Evolutionary conservation across 1,139 yeast genomes (phyloP), one percentile per base, ranked within the genome.

Genomic region (Fermentozyma sake): DNA sequence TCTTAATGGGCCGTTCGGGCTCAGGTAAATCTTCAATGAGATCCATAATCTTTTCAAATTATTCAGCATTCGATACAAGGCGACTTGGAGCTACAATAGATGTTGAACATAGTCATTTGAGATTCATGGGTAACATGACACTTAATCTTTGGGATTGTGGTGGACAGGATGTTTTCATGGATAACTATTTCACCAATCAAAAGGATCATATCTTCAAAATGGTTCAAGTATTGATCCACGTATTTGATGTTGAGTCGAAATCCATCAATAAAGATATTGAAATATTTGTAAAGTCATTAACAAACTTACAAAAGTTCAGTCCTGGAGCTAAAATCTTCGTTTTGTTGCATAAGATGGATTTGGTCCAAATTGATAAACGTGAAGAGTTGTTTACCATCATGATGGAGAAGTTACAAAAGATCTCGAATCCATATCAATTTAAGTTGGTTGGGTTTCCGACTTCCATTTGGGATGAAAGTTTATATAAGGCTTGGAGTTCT

Each of bases 21-120:
- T 85, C 96, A 6, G 99, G 99, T 3, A 91, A 91, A 55, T 85
- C 96, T 5, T 87, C 96, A 7, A 91, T 91, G 99, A 68, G 98
- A 45, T 85, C 95, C 27, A 91, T 91, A 38, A 91, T 91, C 42
- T 91, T 91, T 55, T 78, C 91, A 50, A 91, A 93, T 52, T 93
- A 91, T 57, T 84, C 96, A 3, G 98, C 99, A 0, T 85, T 89
- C 50, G 98, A 91, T 50, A 91, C 99, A 2, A 70, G 97, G 41
- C 68, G 98, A 37, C 61, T 91, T 10, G 98, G 98, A 1, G 98
- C 98, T 14, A 91, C 98, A 1, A 89, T 93, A 35, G 98, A 93
- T 50, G 97, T 91, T 14, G 98, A 93, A 51, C 96, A 91, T 50
- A 87, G 97, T 4, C 96, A 91, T 56, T 64, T 91, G 30, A 65